Base-by-base conservation (phyloP, 371 early-diverging fungal species). In the Mortierella sp. region DNA sequence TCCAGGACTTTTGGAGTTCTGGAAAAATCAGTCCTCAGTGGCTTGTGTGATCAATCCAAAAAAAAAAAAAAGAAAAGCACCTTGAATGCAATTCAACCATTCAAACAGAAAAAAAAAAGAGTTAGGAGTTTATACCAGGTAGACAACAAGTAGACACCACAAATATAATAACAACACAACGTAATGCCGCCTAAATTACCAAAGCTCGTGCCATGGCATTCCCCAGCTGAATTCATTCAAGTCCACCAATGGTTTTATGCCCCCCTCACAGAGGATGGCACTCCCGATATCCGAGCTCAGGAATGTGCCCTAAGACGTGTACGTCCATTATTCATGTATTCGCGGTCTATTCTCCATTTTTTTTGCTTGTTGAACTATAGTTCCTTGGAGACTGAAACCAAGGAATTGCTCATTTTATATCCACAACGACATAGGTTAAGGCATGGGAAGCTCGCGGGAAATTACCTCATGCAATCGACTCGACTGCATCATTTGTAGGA, bases 381-480 rank as follows among this genome's bases (percentile, higher is more conserved):
- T 28, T 28, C 28, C 45, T 28, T n/a, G n/a, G 19, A n/a, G 9
- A 22, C 36, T 3, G 10, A 21, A 2, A 50, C 21, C n/a, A 47
- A 19, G 58, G 22, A 28, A 70, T 16, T 16, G 28, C 33, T 16
- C 1, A 3, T 0, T 10, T 43, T 13, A 10, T 43, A 10, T 43
- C 6, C 2, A 13, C 53, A 45, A 16, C 0, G 2, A 33, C 22
- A 55, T 22, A 92, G 93, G 84, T 91, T 19, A 87, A 87, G 67
- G 90, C 92, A 45, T 93, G 93, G 93, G 73, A 67, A 50, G 85
- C 84, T 63, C 85, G 92, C 59, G 90, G 92, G 19, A 83, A 84
- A 67, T 65, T 91, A 22, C 93, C 93, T 0, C 87, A 83, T 28
- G 87, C 93, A 0, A 84, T 92, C 24, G 88, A 89, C 38, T 84